phyloP scores from a whole-genome alignment of 441 rosid species.

The Syzygium malaccense region DNA sequence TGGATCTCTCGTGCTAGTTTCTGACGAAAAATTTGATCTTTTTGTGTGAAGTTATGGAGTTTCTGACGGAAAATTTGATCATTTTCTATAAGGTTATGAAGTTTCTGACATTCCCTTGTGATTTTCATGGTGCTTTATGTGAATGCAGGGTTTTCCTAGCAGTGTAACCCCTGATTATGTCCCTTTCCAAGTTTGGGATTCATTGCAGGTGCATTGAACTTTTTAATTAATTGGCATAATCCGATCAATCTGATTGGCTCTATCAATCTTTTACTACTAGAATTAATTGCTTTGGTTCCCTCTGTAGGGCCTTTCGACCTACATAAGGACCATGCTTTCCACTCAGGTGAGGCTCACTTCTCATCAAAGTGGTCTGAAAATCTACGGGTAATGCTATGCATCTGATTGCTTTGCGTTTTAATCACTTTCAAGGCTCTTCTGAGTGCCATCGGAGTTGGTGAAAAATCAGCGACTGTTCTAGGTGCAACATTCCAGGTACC shows the following conservation, averaged over 20 bases:
- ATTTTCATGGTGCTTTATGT: not conserved
- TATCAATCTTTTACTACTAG: not conserved
- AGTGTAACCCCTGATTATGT: slow-evolving; percentile 88
- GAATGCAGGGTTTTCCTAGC: slow-evolving; percentile 73
- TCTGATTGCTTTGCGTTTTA: not conserved
- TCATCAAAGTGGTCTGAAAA: slow-evolving; percentile 12
- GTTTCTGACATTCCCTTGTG: not conserved
- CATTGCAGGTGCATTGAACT: slow-evolving; percentile 55
- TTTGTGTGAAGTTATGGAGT: not conserved
- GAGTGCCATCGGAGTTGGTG: slow-evolving; percentile 97
- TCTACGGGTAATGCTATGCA: not conserved
- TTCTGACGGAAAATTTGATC: not conserved
- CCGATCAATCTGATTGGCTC: not conserved
- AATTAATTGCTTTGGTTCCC: not conserved
- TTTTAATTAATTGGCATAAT: not conserved
- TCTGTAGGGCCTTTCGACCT: slow-evolving; percentile 77
- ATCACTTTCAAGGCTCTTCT: slow-evolving; percentile 57
- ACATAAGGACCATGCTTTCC: slow-evolving; percentile 93
- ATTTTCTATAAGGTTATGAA: not conserved
- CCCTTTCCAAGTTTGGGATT: slow-evolving; percentile 90
- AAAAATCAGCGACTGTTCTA: slow-evolving; percentile 89
- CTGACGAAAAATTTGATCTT: not conserved
- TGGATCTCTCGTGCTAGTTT: not conserved
- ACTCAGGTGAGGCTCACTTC: slow-evolving; percentile 48
- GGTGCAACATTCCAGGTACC: slow-evolving; percentile 96